phyloP scores from a whole-genome alignment of 2,329 filamentous ascomycete genomes.

The Penicillium sp. region DNA sequence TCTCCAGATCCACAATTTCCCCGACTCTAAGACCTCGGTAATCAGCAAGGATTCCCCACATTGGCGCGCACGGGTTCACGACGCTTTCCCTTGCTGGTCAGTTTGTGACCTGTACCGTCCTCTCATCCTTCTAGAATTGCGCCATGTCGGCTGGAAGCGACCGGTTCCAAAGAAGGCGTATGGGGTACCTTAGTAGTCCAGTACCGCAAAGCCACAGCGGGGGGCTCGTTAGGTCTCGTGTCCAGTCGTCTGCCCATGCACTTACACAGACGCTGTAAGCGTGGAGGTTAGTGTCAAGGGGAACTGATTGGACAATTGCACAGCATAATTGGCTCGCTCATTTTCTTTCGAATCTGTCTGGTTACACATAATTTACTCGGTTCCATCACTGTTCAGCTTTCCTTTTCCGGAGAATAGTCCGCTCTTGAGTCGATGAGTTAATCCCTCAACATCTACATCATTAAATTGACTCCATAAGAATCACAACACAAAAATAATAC shows the following conservation, averaged over 20 bases:
- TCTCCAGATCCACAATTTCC: slow-evolving; percentile 5
- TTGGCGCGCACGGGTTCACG: slow-evolving; percentile 1
- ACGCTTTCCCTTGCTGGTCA: neutral
- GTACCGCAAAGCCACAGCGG: neutral
- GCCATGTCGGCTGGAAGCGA: neutral
- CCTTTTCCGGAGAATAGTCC: neutral
- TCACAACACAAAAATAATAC: neutral
- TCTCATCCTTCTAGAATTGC: neutral
- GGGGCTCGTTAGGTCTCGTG: neutral
- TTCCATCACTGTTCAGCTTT: neutral
- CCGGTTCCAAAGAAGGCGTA: neutral
- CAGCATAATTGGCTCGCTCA: neutral
- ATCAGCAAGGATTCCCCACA: slow-evolving; percentile 6
- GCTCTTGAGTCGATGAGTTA: neutral
- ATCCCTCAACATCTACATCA: neutral
- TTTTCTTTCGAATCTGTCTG: neutral
- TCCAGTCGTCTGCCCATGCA: neutral
- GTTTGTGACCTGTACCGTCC: neutral
- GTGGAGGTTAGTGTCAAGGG: neutral
- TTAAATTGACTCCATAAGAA: neutral
- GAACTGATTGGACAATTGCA: no score
- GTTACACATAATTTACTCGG: neutral
- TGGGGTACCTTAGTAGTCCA: neutral
- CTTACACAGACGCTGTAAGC: neutral
- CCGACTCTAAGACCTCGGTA: slow-evolving; percentile 4